Base-by-base conservation (phyloP, 148 eudicot species). In the Fagopyrum tataricum region DNA sequence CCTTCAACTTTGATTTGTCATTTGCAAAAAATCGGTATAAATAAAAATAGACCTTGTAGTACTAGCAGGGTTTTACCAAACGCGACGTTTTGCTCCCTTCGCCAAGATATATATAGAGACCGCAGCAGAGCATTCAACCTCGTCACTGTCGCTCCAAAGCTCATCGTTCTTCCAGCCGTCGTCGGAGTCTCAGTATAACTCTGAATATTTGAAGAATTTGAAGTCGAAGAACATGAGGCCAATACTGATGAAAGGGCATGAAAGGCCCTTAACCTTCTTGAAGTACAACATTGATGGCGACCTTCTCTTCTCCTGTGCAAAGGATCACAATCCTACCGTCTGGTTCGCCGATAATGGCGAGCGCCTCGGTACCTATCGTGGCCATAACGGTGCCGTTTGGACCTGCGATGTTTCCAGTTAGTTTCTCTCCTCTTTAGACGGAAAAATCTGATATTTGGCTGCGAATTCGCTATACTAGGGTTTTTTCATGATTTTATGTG, bases 331-430 rank as follows among this genome's bases (percentile, higher is more conserved):
- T 43, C 95, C 95, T 23, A 90, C 89, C 55, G 85, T 87, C 23
- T 90, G 95, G 95, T 90, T 87, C 40, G 90, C 90, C 18, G 91
- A 90, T 20, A 84, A 87, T 46, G 95, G 95, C 37, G 89, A 89
- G 76, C 91, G 98, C 15, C 87, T 94, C 43, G 98, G 98, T 21
- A 94, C 97, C 41, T 94, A 91, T 55, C 86, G 84, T 10, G 98
- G 98, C 26, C 98, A 94, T 70, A 94, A 91, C 77, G 98, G 98
- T 43, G 97, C 98, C 79, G 98, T 94, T 72, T 94, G 97, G 98
- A 78, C 84, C 71, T 94, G 98, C 85, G 91, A 90, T 61, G 81
- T 87, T 58, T 94, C 98, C 11, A 78, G 98, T 84, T 78, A 43
- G 40, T 6, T 24, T 23, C 47, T 42, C n/a, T 39, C 20, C 62